Evolutionary conservation across 768 basidiomycete genomes (phyloP).

Genomic region (Agaricus blazei): DNA sequence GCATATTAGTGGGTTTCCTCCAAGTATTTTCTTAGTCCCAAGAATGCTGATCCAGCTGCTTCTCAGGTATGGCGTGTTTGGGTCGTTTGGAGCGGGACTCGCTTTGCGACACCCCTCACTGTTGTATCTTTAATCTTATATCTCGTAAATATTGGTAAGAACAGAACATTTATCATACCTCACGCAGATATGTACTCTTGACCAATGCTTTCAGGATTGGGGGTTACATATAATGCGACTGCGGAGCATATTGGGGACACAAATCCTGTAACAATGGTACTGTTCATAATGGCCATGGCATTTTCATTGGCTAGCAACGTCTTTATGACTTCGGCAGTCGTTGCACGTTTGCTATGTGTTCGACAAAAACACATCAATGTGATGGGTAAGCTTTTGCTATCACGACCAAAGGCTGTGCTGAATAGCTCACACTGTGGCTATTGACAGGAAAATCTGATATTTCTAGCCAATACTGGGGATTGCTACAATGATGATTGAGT

Average conservation of each 20-base stretch:
- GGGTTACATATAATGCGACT: too few species aligned
- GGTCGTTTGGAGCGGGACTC: not conserved
- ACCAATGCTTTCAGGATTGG: too few species aligned
- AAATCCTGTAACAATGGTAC: too few species aligned
- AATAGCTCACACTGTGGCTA: too few species aligned
- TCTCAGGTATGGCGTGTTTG: not conserved
- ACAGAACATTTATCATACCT: fast-evolving
- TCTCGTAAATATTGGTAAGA: not conserved
- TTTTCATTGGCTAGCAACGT: not conserved
- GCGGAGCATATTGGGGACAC: too few species aligned
- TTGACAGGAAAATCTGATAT: not conserved
- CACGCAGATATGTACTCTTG: too few species aligned
- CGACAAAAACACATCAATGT: not conserved
- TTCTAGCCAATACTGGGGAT: not conserved
- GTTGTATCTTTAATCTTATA: not conserved
- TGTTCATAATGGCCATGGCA: not conserved
- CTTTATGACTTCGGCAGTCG: not conserved
- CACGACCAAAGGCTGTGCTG: not conserved
- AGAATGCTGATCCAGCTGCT: too few species aligned
- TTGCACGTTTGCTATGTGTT: not conserved
- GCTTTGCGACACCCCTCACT: not conserved
- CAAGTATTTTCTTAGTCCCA: too few species aligned
- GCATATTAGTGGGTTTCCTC: not conserved
- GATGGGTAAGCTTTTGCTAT: not conserved
- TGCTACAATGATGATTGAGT: not conserved